Evolutionary conservation across 2,329 filamentous ascomycete species (phyloP).

Genomic region (Colletotrichum godetiae): DNA sequence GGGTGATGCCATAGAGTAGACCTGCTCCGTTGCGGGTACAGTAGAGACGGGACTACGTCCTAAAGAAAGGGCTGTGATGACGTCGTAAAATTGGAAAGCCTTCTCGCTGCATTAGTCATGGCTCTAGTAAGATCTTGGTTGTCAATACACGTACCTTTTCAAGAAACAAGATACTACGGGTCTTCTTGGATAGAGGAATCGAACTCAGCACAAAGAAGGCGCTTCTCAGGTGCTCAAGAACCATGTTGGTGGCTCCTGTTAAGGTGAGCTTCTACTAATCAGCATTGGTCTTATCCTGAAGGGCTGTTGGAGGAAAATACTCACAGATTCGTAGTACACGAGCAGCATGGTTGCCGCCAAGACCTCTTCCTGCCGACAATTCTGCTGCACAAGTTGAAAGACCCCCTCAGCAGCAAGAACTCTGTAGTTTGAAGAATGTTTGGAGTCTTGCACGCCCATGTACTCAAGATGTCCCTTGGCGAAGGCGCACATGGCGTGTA

Average conservation of each 20-base stretch:
- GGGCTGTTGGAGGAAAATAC: not conserved
- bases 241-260: not conserved
- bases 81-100: not conserved
- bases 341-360: slow-evolving; percentile 70
- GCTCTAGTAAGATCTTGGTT: not conserved
- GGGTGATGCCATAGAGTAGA: not conserved
- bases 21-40: not conserved
- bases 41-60: not conserved
- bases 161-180: not conserved
- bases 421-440: slow-evolving; percentile 69
- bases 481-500: slow-evolving; percentile 86
- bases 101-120: not conserved
- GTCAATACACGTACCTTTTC: not conserved
- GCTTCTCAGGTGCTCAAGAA: not conserved
- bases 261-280: not conserved
- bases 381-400: slow-evolving; percentile 59
- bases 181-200: not conserved
- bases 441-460: slow-evolving; percentile 58
- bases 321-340: slow-evolving; percentile 48
- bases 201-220: not conserved
- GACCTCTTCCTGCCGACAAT: slow-evolving; percentile 65
- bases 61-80: not conserved
- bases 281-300: not conserved
- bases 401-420: slow-evolving; percentile 68
- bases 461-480: slow-evolving; percentile 86